Evolutionary conservation across 2,329 filamentous ascomycete species (phyloP).

Genomic region (Aspergillus novofumigatus): DNA sequence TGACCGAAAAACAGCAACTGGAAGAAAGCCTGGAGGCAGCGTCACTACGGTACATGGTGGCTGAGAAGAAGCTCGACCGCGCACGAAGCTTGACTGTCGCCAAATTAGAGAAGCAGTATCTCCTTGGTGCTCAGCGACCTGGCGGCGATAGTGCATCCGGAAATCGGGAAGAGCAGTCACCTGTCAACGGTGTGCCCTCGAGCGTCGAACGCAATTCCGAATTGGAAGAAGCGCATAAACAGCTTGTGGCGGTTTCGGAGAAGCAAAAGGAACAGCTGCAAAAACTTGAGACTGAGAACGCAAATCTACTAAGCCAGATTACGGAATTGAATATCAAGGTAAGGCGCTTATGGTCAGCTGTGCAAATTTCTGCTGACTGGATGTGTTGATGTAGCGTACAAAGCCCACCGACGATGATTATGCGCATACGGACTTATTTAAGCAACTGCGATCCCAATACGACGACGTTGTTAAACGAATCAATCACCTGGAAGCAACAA

Average conservation of each 20-base stretch:
- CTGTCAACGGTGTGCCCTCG: slow-evolving; percentile 52
- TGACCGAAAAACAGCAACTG: slow-evolving; percentile 75
- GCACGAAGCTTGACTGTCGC: slow-evolving; percentile 84
- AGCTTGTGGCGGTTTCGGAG: slow-evolving; percentile 67
- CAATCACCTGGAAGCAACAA: slow-evolving; percentile 86
- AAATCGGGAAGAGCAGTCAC: slow-evolving; percentile 48
- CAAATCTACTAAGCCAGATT: slow-evolving; percentile 70
- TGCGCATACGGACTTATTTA: slow-evolving; percentile 87
- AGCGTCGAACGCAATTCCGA: slow-evolving; percentile 59
- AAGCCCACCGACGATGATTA: slow-evolving; percentile 88
- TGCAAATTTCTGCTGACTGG: slow-evolving; percentile 1
- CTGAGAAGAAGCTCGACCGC: slow-evolving; percentile 90
- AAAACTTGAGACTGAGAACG: slow-evolving; percentile 71
- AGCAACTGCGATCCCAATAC: slow-evolving; percentile 80
- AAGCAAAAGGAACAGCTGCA: slow-evolving; percentile 90
- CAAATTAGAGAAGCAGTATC: slow-evolving; percentile 85
- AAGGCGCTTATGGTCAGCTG: slow-evolving; percentile 19
- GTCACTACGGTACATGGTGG: slow-evolving; percentile 86
- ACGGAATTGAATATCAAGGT: slow-evolving; percentile 63
- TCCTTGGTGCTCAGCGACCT: slow-evolving; percentile 58
- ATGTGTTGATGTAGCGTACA: slow-evolving; percentile 48
- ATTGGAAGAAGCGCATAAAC: slow-evolving; percentile 70
- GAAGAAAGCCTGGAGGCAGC: slow-evolving; percentile 84
- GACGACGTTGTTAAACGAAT: slow-evolving; percentile 90
- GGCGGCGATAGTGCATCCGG: slow-evolving; percentile 46